phyloP scores from a whole-genome alignment of 805 yeast species.

The Monosporozyma servazzii region DNA sequence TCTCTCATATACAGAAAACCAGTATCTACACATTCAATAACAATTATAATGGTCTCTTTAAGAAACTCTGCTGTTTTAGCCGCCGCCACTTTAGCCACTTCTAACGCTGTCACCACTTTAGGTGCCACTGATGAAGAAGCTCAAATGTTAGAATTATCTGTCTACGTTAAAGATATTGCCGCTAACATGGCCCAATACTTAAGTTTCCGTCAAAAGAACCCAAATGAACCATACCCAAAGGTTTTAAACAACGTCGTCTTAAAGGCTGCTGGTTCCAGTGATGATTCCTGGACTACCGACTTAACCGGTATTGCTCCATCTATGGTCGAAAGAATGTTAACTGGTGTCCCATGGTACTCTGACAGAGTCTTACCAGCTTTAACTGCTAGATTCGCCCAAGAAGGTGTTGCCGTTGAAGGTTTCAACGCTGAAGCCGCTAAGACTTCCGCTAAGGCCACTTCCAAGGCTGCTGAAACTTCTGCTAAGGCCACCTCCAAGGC shows the following conservation, averaged over 20 bases:
- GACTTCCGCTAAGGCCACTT: conserved; percentile 4
- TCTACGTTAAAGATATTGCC: conserved; percentile 8
- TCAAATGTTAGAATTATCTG: conserved; percentile 5
- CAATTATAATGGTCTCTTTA: conserved; percentile 1
- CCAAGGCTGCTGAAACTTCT: conserved; percentile 4
- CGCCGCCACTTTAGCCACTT: not conserved
- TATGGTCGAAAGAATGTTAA: conserved; percentile 23
- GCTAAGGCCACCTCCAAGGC: conserved; percentile 5
- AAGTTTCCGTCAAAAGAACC: conserved; percentile 7
- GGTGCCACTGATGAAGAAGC: conserved; percentile 4
- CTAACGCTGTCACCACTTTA: conserved; percentile 4
- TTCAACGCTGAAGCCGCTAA: conserved; percentile 2
- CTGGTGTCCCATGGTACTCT: conserved; percentile 31
- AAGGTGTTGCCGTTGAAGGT: not conserved
- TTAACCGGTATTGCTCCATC: conserved; percentile 18
- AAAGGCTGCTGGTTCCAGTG: conserved; percentile 6
- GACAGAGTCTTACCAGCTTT: conserved; percentile 16
- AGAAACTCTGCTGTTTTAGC: conserved; percentile 4
- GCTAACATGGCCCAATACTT: conserved; percentile 5
- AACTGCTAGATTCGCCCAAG: conserved; percentile 5
- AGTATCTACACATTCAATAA: not conserved
- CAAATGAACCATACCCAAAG: conserved; percentile 6
- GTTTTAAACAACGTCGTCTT: conserved; percentile 9
- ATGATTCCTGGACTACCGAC: conserved; percentile 27
- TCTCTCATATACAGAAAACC: not conserved